Evolutionary conservation across 2,329 filamentous ascomycete species (phyloP).

Genomic region (Xylariaceae sp.): DNA sequence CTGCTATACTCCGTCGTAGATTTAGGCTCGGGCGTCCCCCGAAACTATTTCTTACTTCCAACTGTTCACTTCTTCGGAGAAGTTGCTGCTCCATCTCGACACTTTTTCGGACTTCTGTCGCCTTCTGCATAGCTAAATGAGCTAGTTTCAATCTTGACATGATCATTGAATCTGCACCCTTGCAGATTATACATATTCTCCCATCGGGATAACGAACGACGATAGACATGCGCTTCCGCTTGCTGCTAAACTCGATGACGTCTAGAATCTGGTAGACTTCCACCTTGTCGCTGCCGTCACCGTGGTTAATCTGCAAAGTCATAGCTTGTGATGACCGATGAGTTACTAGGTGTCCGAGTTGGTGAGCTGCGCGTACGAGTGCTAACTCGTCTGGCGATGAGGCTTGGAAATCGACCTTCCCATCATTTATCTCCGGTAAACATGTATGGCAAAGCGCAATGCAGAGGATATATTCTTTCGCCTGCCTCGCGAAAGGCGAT

Average conservation of each 20-base stretch:
- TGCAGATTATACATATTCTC: slow-evolving; percentile 81
- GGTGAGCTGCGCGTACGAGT: slow-evolving; percentile 80
- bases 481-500: slow-evolving; percentile 76
- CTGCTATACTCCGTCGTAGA: slow-evolving; percentile 47
- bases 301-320: slow-evolving; percentile 49
- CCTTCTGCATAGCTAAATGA: slow-evolving; percentile 75
- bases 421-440: slow-evolving; percentile 76
- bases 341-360: slow-evolving; percentile 78
- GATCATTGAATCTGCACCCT: slow-evolving; percentile 85
- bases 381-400: slow-evolving; percentile 90
- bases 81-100: slow-evolving; percentile 61
- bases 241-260: slow-evolving; percentile 88
- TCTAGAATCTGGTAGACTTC: slow-evolving; percentile 81
- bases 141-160: slow-evolving; percentile 76
- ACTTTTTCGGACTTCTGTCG: slow-evolving; percentile 64
- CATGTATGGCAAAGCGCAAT: slow-evolving; percentile 91
- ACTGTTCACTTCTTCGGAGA: slow-evolving; percentile 57
- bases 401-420: slow-evolving; percentile 78
- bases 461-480: slow-evolving; percentile 79
- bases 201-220: slow-evolving; percentile 84
- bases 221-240: slow-evolving; percentile 88
- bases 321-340: slow-evolving; percentile 74
- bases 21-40: slow-evolving; percentile 57
- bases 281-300: slow-evolving; percentile 45
- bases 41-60: slow-evolving; percentile 57